Evolutionary conservation across 1,139 yeast genomes (phyloP), one percentile per base, ranked within the genome.

Genomic region (Schwanniomyces etchellsii): DNA sequence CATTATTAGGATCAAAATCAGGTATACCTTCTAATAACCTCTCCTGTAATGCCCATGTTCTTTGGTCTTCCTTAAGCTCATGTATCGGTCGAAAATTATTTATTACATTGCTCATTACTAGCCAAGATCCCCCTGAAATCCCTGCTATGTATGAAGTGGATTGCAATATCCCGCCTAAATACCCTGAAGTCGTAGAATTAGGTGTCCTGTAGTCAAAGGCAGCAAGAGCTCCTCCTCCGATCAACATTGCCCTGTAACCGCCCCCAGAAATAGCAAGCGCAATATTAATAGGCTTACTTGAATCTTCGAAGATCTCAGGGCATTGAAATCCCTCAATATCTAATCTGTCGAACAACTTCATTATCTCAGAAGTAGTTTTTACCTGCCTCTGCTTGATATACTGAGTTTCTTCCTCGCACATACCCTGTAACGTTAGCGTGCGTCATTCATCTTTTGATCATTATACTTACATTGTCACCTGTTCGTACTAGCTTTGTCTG

Each of bases 261-360:
- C 91, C 91, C 3, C 91, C 91, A 4, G 88, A 79, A 17, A 81
- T 49, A 0, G 83, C 77, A 6, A 79, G 38, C 0, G 78, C 81
- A 10, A 77, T 59, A 5, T 48, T 55, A 0, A 66, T 58, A 1
- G 69, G 59, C 22, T 50, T 49, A 3, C 48, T 33, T 18, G 42
- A 39, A 1, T 28, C 22, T 1, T 20, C 5, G 24, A 40, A 31
- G 32, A 52, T 57, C 4, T 34, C 22, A 3, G 50, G 44, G 13
- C 52, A 41, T 35, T 66, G 56, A 31, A 70, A 55, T 2, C 53
- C 59, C 9, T 72, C 70, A 14, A 70, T 60, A 2, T 42, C 39
- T 14, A 61, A 52, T 20, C 62, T 42, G 16, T 44, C 38, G n/a
- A 77, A 47, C 21, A 69, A 59, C 2, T 52, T 43, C 10, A 33